These are phyloP conservation scores for Pseudoperonospora humuli DNA, from an alignment of 352 stramenopile species.

Conservation along the genomic window DNA sequence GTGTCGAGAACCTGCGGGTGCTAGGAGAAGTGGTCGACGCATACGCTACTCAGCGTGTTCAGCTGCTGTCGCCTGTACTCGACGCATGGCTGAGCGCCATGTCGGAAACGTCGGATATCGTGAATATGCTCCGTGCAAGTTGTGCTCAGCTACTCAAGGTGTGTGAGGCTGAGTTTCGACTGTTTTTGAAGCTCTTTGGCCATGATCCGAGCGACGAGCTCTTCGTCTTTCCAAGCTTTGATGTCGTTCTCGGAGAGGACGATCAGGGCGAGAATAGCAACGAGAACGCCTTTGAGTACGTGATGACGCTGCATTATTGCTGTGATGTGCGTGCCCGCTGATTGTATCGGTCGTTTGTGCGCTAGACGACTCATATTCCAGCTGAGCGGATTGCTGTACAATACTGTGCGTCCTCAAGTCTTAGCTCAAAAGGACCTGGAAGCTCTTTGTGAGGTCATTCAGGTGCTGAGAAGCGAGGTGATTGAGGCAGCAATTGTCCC, in stretches of 20 bases:
- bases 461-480: conserved; percentile 69
- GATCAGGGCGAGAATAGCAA: conserved; percentile 31
- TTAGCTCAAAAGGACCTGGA: conserved; percentile 72
- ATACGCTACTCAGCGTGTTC: conserved; percentile 52
- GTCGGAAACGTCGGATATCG: conserved; percentile 56
- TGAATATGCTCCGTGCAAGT: conserved; percentile 59
- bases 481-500: conserved; percentile 66
- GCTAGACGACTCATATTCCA: conserved; percentile 69
- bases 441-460: conserved; percentile 67
- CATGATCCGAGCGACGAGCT: conserved; percentile 46
- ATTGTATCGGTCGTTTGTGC: not conserved
- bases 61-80: conserved; percentile 49
- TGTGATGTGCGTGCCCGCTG: not conserved
- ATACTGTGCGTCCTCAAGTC: conserved; percentile 53
- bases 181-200: conserved; percentile 69
- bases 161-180: conserved; percentile 63
- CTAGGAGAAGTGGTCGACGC: conserved; percentile 46
- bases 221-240: conserved; percentile 29
- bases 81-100: conserved; percentile 39
- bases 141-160: conserved; percentile 61
- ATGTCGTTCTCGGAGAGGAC: conserved; percentile 7
- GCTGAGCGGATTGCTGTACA: conserved; percentile 66
- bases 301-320: not conserved
- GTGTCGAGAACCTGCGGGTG: conserved; percentile 32
- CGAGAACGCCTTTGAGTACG: conserved; percentile 66